Evolutionary conservation across 805 yeast species (phyloP).

Genomic region (Candida succiphila): DNA sequence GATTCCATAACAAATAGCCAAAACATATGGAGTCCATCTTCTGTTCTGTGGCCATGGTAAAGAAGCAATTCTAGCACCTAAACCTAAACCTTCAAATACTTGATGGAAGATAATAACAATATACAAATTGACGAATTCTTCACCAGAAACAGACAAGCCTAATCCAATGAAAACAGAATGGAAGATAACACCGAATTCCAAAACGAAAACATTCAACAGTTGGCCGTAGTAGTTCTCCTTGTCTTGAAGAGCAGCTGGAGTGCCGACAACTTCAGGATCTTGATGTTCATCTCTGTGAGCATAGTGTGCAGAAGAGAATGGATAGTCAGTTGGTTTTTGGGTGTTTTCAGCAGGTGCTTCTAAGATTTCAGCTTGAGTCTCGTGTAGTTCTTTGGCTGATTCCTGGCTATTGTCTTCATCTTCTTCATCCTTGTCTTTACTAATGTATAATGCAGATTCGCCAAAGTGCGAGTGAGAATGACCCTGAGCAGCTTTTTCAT

Average conservation of each 20-base stretch:
- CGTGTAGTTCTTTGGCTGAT: constrained; percentile 4
- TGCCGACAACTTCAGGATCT: constrained; percentile 34
- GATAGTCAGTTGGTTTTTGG: constrained; percentile 29
- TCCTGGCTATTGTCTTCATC: constrained; percentile 10
- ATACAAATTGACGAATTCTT: constrained; percentile 61
- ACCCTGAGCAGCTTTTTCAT: constrained; percentile 13
- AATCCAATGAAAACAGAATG: constrained; percentile 80
- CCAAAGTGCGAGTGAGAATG: constrained; percentile 53
- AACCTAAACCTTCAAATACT: constrained; percentile 77
- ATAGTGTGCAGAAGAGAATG: constrained; percentile 24
- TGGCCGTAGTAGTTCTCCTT: constrained; percentile 47
- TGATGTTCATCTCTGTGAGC: constrained; percentile 30
- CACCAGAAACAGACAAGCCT: constrained; percentile 69
- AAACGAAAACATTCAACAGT: constrained; percentile 41
- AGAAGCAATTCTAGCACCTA: constrained; percentile 67
- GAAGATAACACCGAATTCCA: constrained; percentile 75
- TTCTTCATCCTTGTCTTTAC: constrained; percentile 16
- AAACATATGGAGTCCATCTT: constrained; percentile 47
- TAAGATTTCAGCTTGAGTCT: constrained; percentile 7
- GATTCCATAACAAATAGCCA: constrained; percentile 39
- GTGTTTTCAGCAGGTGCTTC: constrained; percentile 16
- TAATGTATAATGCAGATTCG: constrained; percentile 23
- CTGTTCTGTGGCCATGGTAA: constrained; percentile 33
- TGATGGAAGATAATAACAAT: constrained; percentile 69
- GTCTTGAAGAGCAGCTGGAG: constrained; percentile 21